A percentile compares a stretch with the other conserved stretches of the same genome.
Evolutionary conservation across 768 basidiomycete genomes (phyloP).

Genomic region (Glaciozyma martinii): DNA sequence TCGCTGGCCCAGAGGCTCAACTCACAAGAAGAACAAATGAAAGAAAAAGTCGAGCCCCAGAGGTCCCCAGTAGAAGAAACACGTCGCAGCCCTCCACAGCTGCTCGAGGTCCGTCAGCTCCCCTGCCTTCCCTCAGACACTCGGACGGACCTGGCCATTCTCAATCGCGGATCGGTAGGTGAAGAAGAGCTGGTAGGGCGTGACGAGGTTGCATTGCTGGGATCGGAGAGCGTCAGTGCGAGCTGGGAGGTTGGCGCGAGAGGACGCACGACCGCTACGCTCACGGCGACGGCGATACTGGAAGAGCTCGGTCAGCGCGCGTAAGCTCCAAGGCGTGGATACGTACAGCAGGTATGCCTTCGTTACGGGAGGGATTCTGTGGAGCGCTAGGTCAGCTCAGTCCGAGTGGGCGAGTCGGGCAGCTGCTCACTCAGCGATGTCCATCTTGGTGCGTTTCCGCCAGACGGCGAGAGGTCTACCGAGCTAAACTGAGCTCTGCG

Average conservation of each 20-base stretch:
- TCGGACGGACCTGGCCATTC: conserved; percentile 33
- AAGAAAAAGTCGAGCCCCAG: conserved; percentile 90
- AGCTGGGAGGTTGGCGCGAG: too few relatives aligned
- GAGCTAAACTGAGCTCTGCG: too few relatives aligned
- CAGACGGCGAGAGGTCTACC: too few relatives aligned
- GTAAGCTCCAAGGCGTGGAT: background rate
- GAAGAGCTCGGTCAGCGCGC: background rate
- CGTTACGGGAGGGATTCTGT: conserved; percentile 30
- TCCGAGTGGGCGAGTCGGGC: background rate
- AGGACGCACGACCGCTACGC: conserved; percentile 28
- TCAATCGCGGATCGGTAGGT: conserved; percentile 30
- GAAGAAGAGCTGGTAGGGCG: conserved; percentile 36
- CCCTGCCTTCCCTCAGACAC: background rate
- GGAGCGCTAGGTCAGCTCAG: conserved; percentile 21
- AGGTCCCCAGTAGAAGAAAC: conserved; percentile 92
- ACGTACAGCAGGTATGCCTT: conserved; percentile 31
- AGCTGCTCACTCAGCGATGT: background rate
- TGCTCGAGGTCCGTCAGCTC: conserved; percentile 36
- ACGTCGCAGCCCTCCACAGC: conserved; percentile 81
- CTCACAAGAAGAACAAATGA: conserved; percentile 98
- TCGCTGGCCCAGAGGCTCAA: conserved; percentile 15
- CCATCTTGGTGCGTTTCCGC: background rate
- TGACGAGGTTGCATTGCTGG: conserved; percentile 36
- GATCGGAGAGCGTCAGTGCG: background rate
- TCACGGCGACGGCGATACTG: conserved; percentile 30